Evolutionary conservation across 1,284 basidiomycete genomes (phyloP), one percentile per base, ranked within the genome.

Genomic region (Ceratobasidium sp.): DNA sequence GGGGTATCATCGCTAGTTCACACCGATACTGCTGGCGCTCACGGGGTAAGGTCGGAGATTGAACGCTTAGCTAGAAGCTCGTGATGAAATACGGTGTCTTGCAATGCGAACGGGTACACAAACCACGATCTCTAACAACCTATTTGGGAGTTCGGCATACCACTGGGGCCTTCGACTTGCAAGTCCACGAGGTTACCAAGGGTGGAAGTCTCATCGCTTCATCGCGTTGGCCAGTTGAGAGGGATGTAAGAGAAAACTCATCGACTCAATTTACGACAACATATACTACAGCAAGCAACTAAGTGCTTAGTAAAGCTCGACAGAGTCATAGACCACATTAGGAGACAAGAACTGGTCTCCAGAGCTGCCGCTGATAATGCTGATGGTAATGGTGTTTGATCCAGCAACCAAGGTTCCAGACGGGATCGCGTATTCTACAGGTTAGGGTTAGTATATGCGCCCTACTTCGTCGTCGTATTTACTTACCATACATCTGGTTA

Each of bases 331-430:
- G 3, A 77, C 65, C 13, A 78, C 70, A 42, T 78, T 78, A 28
- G 77, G 64, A 23, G 70, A 74, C 65, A 78, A 64, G 73, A 76
- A 78, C n/a, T 44, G 44, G 59, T 78, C 73, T 28, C 65, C 78
- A 42, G 69, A 52, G 26, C 46, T 61, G n/a, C 76, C 78, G 42
- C 68, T 73, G 10, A 73, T 70, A n/a, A 77, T 42, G 26, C 40
- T 79, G 68, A 79, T 75, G 2, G 61, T 67, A 17, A 78, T 62
- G 10, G 76, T 77, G 78, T 77, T 77, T n/a, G 68, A 66, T 54
- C 76, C 76, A 12, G 67, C 62, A 42, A 78, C 44, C n/a, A 79
- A 59, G 9, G 56, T 65, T 42, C 76, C 75, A 3, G 76, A 73
- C 2, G 78, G 76, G 59, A 78, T 75, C 20, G 76, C 69, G 20